phyloP scores from a whole-genome alignment of 106 monocot genomes.

The Platanthera zijinensis region DNA sequence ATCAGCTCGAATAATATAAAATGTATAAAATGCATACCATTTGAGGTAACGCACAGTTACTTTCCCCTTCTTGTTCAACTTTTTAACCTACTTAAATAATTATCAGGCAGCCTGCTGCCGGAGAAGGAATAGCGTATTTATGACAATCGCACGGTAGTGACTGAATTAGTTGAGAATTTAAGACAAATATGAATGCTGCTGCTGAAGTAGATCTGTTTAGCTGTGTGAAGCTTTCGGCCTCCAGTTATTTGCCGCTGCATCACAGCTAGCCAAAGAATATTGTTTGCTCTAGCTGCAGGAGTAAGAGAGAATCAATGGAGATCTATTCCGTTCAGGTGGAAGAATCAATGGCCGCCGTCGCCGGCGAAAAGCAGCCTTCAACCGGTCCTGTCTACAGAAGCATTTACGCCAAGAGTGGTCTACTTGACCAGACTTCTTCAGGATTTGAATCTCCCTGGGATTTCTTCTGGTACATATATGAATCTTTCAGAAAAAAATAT shows the following conservation, averaged over 20 bases:
- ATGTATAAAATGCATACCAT: too few species aligned
- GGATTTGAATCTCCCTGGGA: slow-evolving; percentile 79
- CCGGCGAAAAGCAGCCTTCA: slow-evolving; percentile 52
- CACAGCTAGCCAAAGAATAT: not conserved
- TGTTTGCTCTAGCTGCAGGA: not conserved
- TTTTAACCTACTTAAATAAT: too few species aligned
- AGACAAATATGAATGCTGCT: not conserved
- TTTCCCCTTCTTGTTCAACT: too few species aligned
- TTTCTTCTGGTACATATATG: slow-evolving; percentile 53
- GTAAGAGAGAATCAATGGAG: slow-evolving; percentile 35
- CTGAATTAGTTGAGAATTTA: not conserved
- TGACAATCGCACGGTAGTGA: not conserved
- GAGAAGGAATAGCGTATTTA: not conserved
- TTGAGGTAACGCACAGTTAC: too few species aligned
- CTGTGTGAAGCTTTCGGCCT: not conserved
- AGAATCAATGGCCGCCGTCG: slow-evolving; percentile 37
- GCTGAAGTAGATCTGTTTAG: not conserved
- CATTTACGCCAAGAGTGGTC: slow-evolving; percentile 74
- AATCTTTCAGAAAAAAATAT: too few species aligned
- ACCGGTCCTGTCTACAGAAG: slow-evolving; percentile 79
- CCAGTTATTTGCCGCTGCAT: not conserved
- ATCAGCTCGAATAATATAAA: too few species aligned
- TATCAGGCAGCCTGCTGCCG: too few species aligned
- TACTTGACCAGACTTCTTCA: slow-evolving; percentile 37
- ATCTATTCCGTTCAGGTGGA: slow-evolving; percentile 63